Evolutionary conservation across 768 basidiomycete genomes (phyloP).

Genomic region (Mycena crocata): DNA sequence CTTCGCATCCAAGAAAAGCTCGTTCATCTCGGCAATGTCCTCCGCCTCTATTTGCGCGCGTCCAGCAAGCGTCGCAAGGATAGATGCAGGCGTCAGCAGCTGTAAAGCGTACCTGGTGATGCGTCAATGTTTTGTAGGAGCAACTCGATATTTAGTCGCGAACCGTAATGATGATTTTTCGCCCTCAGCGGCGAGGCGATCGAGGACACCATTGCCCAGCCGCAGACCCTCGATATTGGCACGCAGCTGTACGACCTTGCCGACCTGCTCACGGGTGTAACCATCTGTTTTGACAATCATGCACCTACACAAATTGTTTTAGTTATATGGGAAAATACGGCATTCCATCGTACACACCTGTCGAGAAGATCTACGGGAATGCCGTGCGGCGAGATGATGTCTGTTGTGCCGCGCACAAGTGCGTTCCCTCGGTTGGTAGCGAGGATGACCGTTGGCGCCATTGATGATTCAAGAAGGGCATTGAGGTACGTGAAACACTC

Average conservation of each 20-base stretch:
- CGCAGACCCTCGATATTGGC: conserved; percentile 89
- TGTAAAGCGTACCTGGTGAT: conserved; percentile 20
- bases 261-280: conserved; percentile 57
- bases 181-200: conserved; percentile 51
- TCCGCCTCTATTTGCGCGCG: conserved; percentile 86
- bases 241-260: conserved; percentile 55
- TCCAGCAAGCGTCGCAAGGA: conserved; percentile 82
- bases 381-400: conserved; percentile 93
- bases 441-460: conserved; percentile 97
- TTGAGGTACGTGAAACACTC: conserved; percentile 99
- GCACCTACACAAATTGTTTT: conserved; percentile 59
- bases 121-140: conserved; percentile 40
- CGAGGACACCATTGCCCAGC: conserved; percentile 34
- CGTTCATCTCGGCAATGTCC: conserved; percentile 94
- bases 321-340: conserved; percentile 10
- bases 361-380: conserved; percentile 94
- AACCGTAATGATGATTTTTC: conserved; percentile 23
- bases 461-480: conserved; percentile 92
- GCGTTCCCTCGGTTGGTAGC: conserved; percentile 96
- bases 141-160: neutral
- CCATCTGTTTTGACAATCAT: conserved; percentile 95
- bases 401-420: conserved; percentile 92
- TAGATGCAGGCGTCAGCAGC: conserved; percentile 64
- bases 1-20: conserved; percentile 95
- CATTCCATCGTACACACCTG: conserved; percentile 62